Evolutionary conservation across 139 green algal genomes (phyloP).

Genomic region (Deuterostichococcus epilithicus): DNA sequence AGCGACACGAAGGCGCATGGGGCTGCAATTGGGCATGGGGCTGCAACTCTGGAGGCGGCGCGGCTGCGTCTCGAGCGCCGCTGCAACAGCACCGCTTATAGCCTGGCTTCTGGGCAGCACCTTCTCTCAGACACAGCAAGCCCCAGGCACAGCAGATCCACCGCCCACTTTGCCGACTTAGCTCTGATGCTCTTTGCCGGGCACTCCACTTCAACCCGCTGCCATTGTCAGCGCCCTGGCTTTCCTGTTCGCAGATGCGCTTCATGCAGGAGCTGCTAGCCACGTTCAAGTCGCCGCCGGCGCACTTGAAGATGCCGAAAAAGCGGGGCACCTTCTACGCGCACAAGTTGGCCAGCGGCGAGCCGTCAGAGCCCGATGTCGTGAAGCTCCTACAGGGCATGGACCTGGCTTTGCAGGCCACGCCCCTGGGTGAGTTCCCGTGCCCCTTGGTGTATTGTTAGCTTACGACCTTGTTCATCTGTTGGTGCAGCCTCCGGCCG

Average conservation of each 20-base stretch:
- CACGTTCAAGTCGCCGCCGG: conserved; percentile 20
- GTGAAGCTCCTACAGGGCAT: conserved; percentile 28
- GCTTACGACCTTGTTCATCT: no score
- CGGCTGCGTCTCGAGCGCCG: no score
- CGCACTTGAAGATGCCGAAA: conserved; percentile 23
- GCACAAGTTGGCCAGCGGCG: conserved; percentile 19
- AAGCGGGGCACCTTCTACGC: conserved; percentile 52
- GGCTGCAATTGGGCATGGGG: no score
- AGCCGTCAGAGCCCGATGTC: background rate
- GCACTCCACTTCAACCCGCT: no score
- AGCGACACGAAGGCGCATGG: no score
- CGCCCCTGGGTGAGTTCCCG: conserved; percentile 17
- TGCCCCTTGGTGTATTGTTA: no score
- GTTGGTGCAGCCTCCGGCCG: no score
- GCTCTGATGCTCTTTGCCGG: no score
- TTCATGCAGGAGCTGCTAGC: conserved; percentile 33
- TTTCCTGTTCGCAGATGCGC: conserved; percentile 14
- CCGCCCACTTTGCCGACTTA: background rate
- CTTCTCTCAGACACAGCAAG: no score
- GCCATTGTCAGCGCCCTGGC: background rate
- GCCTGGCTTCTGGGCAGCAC: no score
- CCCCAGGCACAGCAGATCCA: conserved; percentile 6
- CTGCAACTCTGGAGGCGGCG: no score
- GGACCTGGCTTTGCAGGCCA: conserved; percentile 31
- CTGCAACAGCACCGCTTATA: no score